Base-by-base conservation (phyloP, 805 yeast genomes). In the Candida hungchunana region DNA sequence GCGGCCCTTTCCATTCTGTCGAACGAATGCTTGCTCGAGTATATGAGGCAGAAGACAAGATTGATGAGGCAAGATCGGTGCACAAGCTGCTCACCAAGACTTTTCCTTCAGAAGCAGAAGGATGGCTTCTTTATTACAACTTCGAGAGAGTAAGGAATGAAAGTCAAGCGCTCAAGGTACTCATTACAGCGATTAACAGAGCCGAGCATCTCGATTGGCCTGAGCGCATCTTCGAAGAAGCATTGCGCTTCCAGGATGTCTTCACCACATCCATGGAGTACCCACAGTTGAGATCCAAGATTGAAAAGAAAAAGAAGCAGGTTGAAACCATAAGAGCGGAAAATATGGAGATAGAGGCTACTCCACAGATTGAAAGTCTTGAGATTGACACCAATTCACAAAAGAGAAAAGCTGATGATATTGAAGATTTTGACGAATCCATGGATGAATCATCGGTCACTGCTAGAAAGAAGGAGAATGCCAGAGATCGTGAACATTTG, bases 401-500 rank as follows among this genome's bases (percentile, higher is more conserved):
- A 7, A 46, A 40, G 26, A 32, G 46, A 13, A 42, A 37, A 20
- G 43, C 44, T 12, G 34, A 26, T 16, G 50, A 30, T 6, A n/a
- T 31, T 19, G 24, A 30, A 20, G 36, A 32, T 13, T 29, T 22
- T 8, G 18, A 18, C 18, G 24, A 32, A 5, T 37, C 33, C 12
- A 3, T 10, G 5, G 33, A 17, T 6, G 15, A n/a, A n/a, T n/a
- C n/a, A n/a, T n/a, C 15, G 3, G 23, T 25, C 6, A 3, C 21
- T 7, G 7, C 18, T 7, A 28, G 30, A 19, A 24, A 36, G 9
- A 34, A 23, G 26, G 38, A 28, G 13, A 4, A 11, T 15, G 28
- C 49, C 8, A 62, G 85, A 46, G 73, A 75, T 36, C 58, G 94
- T 49, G 94, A 85, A 55, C 60, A 70, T 18, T 62, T 67, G 12